These are phyloP conservation scores for Xylariaceae sp. DNA, from an alignment of 2,329 filamentous ascomycete genomes.

Conservation along the genomic window DNA sequence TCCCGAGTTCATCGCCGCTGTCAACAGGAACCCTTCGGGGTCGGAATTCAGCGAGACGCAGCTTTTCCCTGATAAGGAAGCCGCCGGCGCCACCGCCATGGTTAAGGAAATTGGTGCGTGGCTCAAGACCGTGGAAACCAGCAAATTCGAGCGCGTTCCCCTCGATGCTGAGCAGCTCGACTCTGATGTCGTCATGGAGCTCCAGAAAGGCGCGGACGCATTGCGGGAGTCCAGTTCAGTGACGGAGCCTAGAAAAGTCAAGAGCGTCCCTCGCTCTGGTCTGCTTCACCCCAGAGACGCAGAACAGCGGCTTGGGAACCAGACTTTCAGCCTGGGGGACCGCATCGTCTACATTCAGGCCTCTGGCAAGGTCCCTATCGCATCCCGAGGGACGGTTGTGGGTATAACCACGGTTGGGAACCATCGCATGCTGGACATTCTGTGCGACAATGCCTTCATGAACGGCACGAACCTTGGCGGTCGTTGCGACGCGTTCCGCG, in stretches of 20 bases:
- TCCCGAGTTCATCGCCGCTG: conserved; percentile 87
- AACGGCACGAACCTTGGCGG: conserved; percentile 88
- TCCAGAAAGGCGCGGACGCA: conserved; percentile 69
- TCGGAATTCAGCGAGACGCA: conserved; percentile 80
- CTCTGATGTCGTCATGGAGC: conserved; percentile 73
- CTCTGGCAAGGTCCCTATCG: conserved; percentile 91
- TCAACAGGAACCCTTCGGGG: conserved; percentile 76
- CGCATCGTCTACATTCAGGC: conserved; percentile 88
- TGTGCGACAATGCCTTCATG: conserved; percentile 96
- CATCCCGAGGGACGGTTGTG: conserved; percentile 84
- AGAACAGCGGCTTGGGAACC: conserved; percentile 83
- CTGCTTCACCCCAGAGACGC: conserved; percentile 90
- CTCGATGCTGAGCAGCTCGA: conserved; percentile 95
- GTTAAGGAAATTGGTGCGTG: conserved; percentile 92
- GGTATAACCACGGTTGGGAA: conserved; percentile 85
- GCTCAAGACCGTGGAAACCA: conserved; percentile 86
- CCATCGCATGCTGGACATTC: conserved; percentile 75
- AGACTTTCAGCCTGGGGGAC: conserved; percentile 78
- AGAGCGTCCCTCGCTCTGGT: conserved; percentile 75
- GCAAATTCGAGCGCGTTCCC: conserved; percentile 90
- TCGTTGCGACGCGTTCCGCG: conserved; percentile 86
- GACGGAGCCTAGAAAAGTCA: conserved; percentile 60
- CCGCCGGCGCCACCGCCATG: conserved; percentile 63
- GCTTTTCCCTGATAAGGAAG: conserved; percentile 67
- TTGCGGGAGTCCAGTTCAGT: conserved; percentile 44